Evolutionary conservation across 495 filamentous ascomycete species (phyloP), one percentile per base, ranked within the genome.

Genomic region (Xylaria grammica): DNA sequence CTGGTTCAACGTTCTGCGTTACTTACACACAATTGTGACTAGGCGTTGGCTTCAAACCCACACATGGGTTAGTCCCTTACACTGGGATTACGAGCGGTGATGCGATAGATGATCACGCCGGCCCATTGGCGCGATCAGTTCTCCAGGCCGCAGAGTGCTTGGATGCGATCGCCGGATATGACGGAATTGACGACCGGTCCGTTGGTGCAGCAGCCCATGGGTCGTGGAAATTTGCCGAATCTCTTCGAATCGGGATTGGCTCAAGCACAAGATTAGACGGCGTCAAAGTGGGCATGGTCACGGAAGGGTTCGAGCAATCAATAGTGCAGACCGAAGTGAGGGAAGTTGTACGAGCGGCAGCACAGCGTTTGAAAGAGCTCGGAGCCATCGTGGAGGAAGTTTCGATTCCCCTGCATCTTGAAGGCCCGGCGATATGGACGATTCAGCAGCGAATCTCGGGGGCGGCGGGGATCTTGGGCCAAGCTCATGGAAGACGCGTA

Each of bases 41-140:
- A 52, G 3, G 86, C 17, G 83, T 94, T 40, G 94, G 94, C 0
- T 97, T 91, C 77, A 97, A 97, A 76, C 93, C 94, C n/a, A 94
- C 90, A 8, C 77, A 81, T 68, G 84, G 84, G 6, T 78, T 84
- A 60, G 74, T 87, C 22, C 79, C 77, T 0, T 82, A 72, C 45
- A 81, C 75, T 19, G 79, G 77, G 0, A 72, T 77, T 52, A 58
- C 72, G 26, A 77, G 76, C 46, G 75, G 75, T 2, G 78, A 80
- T 66, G 69, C 78, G 1, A 69, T 75, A 5, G 74, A 76, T 36
- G 78, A 82, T 54, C 77, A 78, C 55, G 71, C 73, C 20, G 79
- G 78, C 1, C 77, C 79, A 1, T 74, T 85, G 58, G 77, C 80
- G 1, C 71, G 72, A 42, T 81, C 65, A 1, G 73, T 78, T 0